phyloP scores from a whole-genome alignment of 192 early-diverging fungal genomes.

The Chytriomyces sp. region DNA sequence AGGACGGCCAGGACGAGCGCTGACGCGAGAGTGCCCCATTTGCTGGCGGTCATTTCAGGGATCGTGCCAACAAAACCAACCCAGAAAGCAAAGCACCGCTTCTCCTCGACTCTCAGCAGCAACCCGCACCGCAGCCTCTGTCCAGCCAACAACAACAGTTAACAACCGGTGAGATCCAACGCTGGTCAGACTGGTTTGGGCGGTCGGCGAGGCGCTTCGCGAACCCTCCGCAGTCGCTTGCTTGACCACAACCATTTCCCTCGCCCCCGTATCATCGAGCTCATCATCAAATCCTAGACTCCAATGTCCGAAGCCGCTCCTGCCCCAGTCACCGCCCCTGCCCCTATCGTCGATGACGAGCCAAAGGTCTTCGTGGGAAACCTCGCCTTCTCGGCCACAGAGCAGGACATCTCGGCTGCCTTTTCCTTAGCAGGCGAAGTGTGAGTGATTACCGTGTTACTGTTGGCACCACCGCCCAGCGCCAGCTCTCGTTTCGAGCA shows the following conservation, averaged over 20 bases:
- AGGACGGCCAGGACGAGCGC: no score
- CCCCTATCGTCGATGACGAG: conserved; percentile 34
- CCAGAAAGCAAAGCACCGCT: neutral
- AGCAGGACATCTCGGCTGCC: conserved; percentile 75
- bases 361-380: conserved; percentile 96
- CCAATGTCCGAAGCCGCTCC: neutral
- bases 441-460: conserved; percentile 1
- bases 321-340: neutral
- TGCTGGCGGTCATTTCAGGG: neutral
- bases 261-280: neutral
- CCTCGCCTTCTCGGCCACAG: conserved; percentile 84
- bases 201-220: no score
- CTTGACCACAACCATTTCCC: neutral
- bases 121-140: neutral
- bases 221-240: neutral
- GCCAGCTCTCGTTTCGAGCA: neutral
- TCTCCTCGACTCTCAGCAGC: no score
- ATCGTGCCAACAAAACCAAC: neutral
- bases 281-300: neutral
- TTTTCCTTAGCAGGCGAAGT: conserved; percentile 77
- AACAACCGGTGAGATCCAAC: no score
- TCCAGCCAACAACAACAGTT: no score
- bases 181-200: no score
- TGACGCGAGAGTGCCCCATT: neutral
- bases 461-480: no score